Evolutionary conservation across 164 flowering plant genomes (phyloP), one percentile per base, ranked within the genome.

Genomic region (Saururus chinensis): DNA sequence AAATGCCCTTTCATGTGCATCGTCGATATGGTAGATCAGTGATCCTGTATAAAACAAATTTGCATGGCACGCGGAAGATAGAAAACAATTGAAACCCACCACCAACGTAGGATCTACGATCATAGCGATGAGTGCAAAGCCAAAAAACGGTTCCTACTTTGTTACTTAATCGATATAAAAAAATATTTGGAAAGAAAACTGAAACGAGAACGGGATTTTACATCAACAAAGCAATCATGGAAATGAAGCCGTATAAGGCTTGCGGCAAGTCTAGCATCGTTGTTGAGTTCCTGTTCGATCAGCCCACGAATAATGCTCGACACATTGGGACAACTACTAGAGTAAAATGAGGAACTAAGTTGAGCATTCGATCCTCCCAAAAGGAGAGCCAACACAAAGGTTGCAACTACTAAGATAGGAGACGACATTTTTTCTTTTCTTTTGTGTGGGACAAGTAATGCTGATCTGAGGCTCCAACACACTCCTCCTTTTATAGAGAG

Each of bases 141-240:
- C 9, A 40, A 14, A 49, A n/a, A 30, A 30, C 37, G 37, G 6
- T 2, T 2, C 37, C 37, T 30, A 30, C 9, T n/a, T 54, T 19
- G 9, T 21, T 22, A 56, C 7, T 22, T 8, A 21, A 56, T 20
- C 42, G 11, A 7, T 20, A 21, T 6, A 19, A 26, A 1, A 25
- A 26, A 20, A 20, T 4, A 42, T 10, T 1, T 42, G 49, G 12
- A 40, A 10, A 10, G 49, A 14, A 42, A 42, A 42, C 17, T 10
- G 17, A 14, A 1, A 21, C 14, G 7, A 0, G 40, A 40, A 59
- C 19, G 1, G 5, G 22, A 59, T 9, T 21, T 24, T 6, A 81
- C 89, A 64, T 86, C 56, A 35, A 84, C 92, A 66, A 79, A 86
- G 71, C 92, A 88, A 60, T 84, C 96, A 52, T 84, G 96, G 64